Conservation (phyloP, 1,284 basidiomycete genomes). For the Moesziomyces sp. region DNA sequence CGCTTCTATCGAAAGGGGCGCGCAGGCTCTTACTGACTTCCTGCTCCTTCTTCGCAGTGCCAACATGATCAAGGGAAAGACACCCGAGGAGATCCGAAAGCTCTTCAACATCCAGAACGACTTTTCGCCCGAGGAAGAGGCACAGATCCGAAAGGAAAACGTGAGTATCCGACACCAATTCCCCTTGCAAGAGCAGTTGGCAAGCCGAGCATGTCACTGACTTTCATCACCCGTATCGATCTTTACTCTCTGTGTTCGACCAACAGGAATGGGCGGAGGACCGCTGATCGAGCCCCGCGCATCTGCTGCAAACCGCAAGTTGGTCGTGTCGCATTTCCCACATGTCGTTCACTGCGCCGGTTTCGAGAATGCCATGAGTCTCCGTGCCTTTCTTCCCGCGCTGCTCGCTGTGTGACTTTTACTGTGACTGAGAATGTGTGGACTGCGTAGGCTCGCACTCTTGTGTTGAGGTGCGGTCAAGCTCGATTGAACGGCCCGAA, state of each 20-base stretch:
- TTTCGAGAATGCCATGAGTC: neutral
- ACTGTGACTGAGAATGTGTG: too few relatives aligned
- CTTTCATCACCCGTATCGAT: neutral
- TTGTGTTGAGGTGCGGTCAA: too few relatives aligned
- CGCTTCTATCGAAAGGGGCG: neutral
- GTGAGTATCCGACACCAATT: constrained; percentile 66
- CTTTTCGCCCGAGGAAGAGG: constrained; percentile 99
- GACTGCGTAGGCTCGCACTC: too few relatives aligned
- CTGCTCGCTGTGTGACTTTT: neutral
- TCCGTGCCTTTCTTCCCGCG: neutral
- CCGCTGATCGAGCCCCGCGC: constrained; percentile 35
- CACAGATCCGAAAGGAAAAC: constrained; percentile 99
- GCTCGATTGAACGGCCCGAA: too few relatives aligned
- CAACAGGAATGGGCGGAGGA: constrained; percentile 66
- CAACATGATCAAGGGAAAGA: constrained; percentile 99
- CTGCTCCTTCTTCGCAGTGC: constrained; percentile 70
- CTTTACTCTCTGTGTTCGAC: neutral
- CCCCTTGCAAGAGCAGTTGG: neutral
- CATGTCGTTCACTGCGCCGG: neutral
- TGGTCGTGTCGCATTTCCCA: constrained; percentile 1
- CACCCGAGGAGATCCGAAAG: constrained; percentile 93
- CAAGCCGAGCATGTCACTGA: constrained; percentile 3
- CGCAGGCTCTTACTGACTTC: neutral
- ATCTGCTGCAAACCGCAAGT: neutral
- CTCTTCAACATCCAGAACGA: constrained; percentile 83